Percentiles rank a stretch among this genome's conserved stretches.
Conservation (phyloP, 2,329 filamentous ascomycete species). For the Lecanicillium sp. region DNA sequence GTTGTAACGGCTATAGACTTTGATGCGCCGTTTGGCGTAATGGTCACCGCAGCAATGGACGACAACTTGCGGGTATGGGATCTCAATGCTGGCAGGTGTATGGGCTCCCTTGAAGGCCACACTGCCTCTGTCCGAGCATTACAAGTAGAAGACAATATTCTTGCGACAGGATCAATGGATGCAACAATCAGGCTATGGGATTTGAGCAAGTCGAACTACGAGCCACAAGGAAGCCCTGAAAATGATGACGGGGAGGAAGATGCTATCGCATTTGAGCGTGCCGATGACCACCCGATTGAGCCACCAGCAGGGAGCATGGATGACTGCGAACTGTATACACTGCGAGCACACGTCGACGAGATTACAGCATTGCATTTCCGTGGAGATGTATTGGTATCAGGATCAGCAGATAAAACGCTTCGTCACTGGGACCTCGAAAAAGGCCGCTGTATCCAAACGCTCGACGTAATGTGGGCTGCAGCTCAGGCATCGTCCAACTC, state of each 20-base stretch:
- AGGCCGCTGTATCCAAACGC: constrained; percentile 92
- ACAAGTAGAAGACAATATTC: constrained; percentile 91
- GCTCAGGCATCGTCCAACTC: constrained; percentile 74
- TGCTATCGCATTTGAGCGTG: constrained; percentile 64
- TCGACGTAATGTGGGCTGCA: constrained; percentile 97
- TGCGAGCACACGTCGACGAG: constrained; percentile 87
- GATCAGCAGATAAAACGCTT: constrained; percentile 93
- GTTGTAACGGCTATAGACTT: constrained; percentile 88
- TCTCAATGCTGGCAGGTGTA: constrained; percentile 84
- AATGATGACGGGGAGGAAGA: constrained; percentile 53
- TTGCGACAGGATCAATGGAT: constrained; percentile 90
- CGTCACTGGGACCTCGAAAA: constrained; percentile 97
- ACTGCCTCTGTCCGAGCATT: constrained; percentile 86
- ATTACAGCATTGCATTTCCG: constrained; percentile 90
- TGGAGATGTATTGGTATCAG: constrained; percentile 84
- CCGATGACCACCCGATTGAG: constrained; percentile 59
- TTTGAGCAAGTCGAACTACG: constrained; percentile 78
- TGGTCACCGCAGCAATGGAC: constrained; percentile 87
- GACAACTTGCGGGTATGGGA: constrained; percentile 97
- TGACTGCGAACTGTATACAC: constrained; percentile 80
- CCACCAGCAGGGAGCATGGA: constrained; percentile 73
- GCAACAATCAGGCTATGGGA: constrained; percentile 95
- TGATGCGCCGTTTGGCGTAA: constrained; percentile 90
- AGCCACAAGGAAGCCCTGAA: constrained; percentile 57
- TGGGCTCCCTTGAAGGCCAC: constrained; percentile 86